A percentile compares a stretch with the other conserved stretches of the same genome.
Conservation (phyloP, 73 alveolate genomes). For the Effrenium voratum region DNA sequence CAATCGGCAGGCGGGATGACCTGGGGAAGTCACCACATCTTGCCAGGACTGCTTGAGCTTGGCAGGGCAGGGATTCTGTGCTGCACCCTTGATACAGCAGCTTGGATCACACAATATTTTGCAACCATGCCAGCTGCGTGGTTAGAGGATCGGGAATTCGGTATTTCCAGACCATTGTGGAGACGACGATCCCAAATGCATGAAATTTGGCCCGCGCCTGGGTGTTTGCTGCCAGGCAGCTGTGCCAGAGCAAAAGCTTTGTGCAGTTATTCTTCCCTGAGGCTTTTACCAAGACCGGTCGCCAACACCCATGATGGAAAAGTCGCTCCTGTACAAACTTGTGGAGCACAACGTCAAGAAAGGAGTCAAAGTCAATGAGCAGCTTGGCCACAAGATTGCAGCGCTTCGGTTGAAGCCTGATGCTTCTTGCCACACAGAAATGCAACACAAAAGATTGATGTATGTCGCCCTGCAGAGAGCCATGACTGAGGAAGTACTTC, state of each 20-base stretch:
- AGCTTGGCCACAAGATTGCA: background rate
- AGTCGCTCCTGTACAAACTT: constrained; percentile 53
- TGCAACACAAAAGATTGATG: background rate
- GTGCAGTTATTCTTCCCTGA: too few relatives aligned
- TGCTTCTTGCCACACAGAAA: too few relatives aligned
- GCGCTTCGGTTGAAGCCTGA: too few relatives aligned
- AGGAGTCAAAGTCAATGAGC: constrained; percentile 50
- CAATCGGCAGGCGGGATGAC: constrained; percentile 92
- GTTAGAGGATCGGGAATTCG: constrained; percentile 72
- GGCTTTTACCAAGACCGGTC: constrained; percentile 46
- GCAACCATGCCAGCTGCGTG: too few relatives aligned
- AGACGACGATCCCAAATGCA: constrained; percentile 89
- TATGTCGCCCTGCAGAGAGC: background rate
- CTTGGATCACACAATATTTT: too few relatives aligned
- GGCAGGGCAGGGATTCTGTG: too few relatives aligned
- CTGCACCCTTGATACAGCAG: too few relatives aligned
- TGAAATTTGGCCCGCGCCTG: constrained; percentile 38
- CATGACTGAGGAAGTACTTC: constrained; percentile 37
- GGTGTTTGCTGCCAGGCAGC: too few relatives aligned
- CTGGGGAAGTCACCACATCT: constrained; percentile 84
- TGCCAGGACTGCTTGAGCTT: constrained; percentile 39
- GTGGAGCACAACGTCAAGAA: constrained; percentile 77
- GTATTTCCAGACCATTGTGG: constrained; percentile 92
- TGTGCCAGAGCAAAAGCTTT: too few relatives aligned
- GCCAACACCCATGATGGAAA: constrained; percentile 73